Conservation (phyloP, 2,329 filamentous ascomycete species). For the Nemania bipapillata region DNA sequence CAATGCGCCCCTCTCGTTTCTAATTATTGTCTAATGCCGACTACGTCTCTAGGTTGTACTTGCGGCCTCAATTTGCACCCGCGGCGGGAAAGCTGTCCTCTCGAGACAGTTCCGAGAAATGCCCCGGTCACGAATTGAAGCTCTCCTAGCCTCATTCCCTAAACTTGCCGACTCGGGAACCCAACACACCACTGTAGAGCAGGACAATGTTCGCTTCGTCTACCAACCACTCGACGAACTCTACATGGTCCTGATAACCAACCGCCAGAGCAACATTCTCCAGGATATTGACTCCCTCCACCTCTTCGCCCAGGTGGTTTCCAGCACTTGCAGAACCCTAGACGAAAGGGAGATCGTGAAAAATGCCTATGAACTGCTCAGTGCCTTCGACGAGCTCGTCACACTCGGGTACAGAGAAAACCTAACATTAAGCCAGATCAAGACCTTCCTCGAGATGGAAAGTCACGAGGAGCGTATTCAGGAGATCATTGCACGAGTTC, state of each 20-base stretch:
- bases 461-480: slow-evolving; percentile 98
- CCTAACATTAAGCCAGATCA: slow-evolving; percentile 94
- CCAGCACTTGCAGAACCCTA: slow-evolving; percentile 92
- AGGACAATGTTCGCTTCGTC: slow-evolving; percentile 99
- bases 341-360: slow-evolving; percentile 95
- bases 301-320: slow-evolving; percentile 96
- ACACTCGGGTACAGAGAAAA: slow-evolving; percentile 97
- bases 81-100: slow-evolving; percentile 96
- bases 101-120: slow-evolving; percentile 98
- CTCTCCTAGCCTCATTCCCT: slow-evolving; percentile 93
- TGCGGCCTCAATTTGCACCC: slow-evolving; percentile 97
- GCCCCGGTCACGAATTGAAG: slow-evolving; percentile 95
- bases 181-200: slow-evolving; percentile 97
- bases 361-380: slow-evolving; percentile 95
- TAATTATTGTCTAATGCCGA: slow-evolving; percentile 30
- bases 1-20: slow-evolving; percentile 20
- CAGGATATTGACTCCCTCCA: slow-evolving; percentile 99
- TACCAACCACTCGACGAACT: slow-evolving; percentile 99
- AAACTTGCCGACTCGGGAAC: slow-evolving; percentile 96
- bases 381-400: slow-evolving; percentile 96
- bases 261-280: slow-evolving; percentile 98
- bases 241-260: slow-evolving; percentile 99
- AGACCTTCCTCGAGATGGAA: slow-evolving; percentile 99
- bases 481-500: slow-evolving; percentile 91
- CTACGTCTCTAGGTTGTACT: slow-evolving; percentile 82